Percentiles rank a stretch among this genome's conserved stretches.
These are phyloP conservation scores for Leucocoprinus birnbaumii DNA, from an alignment of 768 basidiomycete genomes.

Conservation along the genomic window DNA sequence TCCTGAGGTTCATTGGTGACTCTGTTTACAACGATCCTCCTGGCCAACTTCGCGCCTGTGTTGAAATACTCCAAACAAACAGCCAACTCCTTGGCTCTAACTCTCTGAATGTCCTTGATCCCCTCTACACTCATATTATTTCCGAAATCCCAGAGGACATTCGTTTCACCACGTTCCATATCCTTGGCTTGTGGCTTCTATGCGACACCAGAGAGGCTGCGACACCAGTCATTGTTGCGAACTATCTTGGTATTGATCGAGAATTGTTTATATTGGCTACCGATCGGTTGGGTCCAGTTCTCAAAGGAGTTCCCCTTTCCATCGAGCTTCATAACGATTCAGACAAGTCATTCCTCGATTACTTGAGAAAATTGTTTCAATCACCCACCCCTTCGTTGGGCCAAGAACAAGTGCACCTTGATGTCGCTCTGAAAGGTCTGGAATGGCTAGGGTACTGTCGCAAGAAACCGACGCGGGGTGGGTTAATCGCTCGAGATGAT, in stretches of 20 bases:
- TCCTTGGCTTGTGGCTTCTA: neutral
- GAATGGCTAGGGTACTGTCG: neutral
- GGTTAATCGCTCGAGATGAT: no score
- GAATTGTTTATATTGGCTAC: neutral
- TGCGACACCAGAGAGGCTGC: neutral
- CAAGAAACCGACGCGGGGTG: no score
- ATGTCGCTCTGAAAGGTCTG: slow-evolving; percentile 1
- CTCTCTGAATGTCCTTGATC: neutral
- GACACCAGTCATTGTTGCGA: neutral
- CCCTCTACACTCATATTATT: neutral
- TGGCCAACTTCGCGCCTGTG: neutral
- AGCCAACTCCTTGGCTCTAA: neutral
- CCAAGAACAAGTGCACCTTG: neutral
- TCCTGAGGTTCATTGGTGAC: slow-evolving; percentile 2
- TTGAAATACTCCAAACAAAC: neutral
- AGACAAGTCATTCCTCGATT: neutral
- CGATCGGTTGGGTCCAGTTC: neutral
- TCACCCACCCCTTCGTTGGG: neutral
- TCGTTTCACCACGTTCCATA: neutral
- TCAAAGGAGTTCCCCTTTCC: neutral
- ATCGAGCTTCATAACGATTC: neutral
- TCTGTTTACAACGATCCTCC: neutral
- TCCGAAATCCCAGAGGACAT: neutral
- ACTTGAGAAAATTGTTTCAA: neutral
- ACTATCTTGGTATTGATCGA: neutral